These are phyloP conservation scores for Aspergillus tubingensis DNA, from an alignment of 2,329 filamentous ascomycete species.

Conservation along the genomic window DNA sequence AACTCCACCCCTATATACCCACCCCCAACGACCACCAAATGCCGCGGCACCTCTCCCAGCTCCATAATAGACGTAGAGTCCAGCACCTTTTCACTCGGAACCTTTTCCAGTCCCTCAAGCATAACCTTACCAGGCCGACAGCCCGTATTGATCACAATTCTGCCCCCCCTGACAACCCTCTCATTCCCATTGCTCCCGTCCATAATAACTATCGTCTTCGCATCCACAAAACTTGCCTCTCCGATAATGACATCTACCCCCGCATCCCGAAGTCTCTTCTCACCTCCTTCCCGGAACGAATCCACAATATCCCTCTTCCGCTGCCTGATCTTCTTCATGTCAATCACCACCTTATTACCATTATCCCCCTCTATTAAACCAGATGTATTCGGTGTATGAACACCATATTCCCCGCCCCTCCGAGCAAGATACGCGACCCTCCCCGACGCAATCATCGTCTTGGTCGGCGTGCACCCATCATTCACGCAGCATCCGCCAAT, in stretches of 20 bases:
- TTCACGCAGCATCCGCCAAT: slow-evolving; percentile 59
- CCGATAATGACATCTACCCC: slow-evolving; percentile 7
- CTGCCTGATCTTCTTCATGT: slow-evolving; percentile 54
- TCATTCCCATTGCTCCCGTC: neutral
- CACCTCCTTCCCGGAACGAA: slow-evolving; percentile 52
- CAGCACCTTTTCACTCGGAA: neutral
- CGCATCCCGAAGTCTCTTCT: slow-evolving; percentile 27
- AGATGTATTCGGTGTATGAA: neutral
- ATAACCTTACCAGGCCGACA: neutral
- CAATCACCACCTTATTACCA: slow-evolving; percentile 35
- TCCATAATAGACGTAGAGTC: slow-evolving; percentile 8
- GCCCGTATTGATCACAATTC: neutral
- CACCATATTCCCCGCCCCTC: neutral
- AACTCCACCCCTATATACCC: slow-evolving; percentile 11
- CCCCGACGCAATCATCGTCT: slow-evolving; percentile 59
- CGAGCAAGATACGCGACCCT: slow-evolving; percentile 47
- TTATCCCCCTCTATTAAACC: too few relatives aligned
- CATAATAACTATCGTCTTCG: neutral
- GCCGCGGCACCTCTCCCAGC: neutral
- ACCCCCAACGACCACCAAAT: slow-evolving; percentile 9
- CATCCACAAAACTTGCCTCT: slow-evolving; percentile 4
- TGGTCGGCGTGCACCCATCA: slow-evolving; percentile 59
- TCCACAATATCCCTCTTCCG: slow-evolving; percentile 57
- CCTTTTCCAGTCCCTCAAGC: neutral
- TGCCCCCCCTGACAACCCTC: neutral